Evolutionary conservation across 2,329 filamentous ascomycete genomes (phyloP), one percentile per base, ranked within the genome.

Genomic region (Didymella sp.): DNA sequence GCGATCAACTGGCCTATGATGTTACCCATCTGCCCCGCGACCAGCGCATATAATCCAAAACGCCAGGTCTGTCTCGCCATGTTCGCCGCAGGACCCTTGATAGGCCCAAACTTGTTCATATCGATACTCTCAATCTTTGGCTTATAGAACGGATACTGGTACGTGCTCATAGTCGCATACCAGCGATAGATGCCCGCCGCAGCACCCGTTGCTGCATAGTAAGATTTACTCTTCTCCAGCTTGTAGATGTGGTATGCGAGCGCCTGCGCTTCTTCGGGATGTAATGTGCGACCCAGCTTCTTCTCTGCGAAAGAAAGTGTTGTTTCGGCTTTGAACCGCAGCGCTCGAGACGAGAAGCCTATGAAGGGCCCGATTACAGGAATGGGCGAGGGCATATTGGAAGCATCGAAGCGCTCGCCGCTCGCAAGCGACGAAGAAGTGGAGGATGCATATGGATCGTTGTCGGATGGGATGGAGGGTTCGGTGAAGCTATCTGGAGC

Each of bases 121-220:
- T 77, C 72, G 51, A 79, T 76, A 12, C 66, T 64, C 56, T 74
- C 72, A 0, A 70, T 57, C 44, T 75, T 75, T 0, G 79, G 78
- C 43, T 73, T 72, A 42, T 72, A 79, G 33, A 78, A 74, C 3
- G 79, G 80, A 48, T 80, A 81, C 11, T 73, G 68, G 56, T 72
- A 75, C 17, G 60, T 70, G n/a, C 57, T 61, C 50, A 67, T 65
- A 1, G 74, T 77, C 2, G 65, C 65, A 31, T 74, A 78, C 56
- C 71, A 75, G 45, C 73, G 61, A n/a, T 66, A 72, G 1, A 58
- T 58, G 1, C 73, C 79, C 0, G 68, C 52, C 1, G 62, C 59
- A 12, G 69, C 64, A 4, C 79, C 79, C 0, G 70, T 47, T 1
- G 76, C 73, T 1, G 72, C 60, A 28, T 75, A 78, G 56, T 76